phyloP scores from a whole-genome alignment of 169 alveolate genomes.

The Babesia ovis region DNA sequence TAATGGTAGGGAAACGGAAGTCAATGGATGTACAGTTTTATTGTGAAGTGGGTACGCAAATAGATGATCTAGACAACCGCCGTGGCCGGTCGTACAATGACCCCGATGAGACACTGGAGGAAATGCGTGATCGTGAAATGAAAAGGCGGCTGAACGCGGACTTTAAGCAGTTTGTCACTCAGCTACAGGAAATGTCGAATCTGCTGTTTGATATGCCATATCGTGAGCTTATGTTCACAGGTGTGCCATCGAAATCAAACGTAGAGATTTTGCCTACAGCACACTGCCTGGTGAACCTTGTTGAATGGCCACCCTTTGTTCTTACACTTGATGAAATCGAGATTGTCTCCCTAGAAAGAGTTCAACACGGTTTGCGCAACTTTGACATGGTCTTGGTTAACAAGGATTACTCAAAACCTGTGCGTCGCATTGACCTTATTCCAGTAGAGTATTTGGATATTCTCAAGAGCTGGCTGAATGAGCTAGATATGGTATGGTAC shows the following conservation, averaged over 20 bases:
- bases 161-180: slow-evolving; percentile 86
- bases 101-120: slow-evolving; percentile 95
- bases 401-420: slow-evolving; percentile 91
- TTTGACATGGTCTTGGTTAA: slow-evolving; percentile 95
- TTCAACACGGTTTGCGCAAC: slow-evolving; percentile 93
- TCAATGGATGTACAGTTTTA: slow-evolving; percentile 93
- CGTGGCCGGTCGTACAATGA: slow-evolving; percentile 88
- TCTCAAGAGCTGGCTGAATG: slow-evolving; percentile 90
- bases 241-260: slow-evolving; percentile 94
- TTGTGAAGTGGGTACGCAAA: slow-evolving; percentile 94
- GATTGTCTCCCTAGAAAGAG: slow-evolving; percentile 95
- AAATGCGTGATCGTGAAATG: slow-evolving; percentile 92
- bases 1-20: slow-evolving; percentile 93
- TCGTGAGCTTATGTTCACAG: slow-evolving; percentile 91
- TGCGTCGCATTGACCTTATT: slow-evolving; percentile 90
- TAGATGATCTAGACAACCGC: slow-evolving; percentile 94
- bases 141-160: slow-evolving; percentile 89
- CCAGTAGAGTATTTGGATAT: slow-evolving; percentile 92
- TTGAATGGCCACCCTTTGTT: slow-evolving; percentile 96
- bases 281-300: slow-evolving; percentile 91
- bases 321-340: slow-evolving; percentile 93
- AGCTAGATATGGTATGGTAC: slow-evolving; percentile 87
- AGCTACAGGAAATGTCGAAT: slow-evolving; percentile 69
- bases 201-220: slow-evolving; percentile 75
- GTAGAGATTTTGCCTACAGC: slow-evolving; percentile 94